Evolutionary conservation across 345 rosid genomes (phyloP), one percentile per base, ranked within the genome.

Genomic region (Adansonia digitata): DNA sequence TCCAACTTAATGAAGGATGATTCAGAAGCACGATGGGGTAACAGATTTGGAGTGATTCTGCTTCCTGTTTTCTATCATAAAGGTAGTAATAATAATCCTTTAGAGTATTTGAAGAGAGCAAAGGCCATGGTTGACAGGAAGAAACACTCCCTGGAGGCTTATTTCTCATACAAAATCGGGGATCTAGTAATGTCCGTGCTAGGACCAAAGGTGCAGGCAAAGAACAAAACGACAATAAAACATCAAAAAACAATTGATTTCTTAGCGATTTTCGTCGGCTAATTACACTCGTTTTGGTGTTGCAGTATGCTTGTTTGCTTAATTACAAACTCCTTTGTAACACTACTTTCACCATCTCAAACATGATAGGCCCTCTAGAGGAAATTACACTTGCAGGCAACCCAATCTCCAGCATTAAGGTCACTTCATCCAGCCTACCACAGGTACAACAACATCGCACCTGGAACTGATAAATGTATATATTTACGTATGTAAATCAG

Each of bases 341-440:
- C 65, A 80, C 89, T 0, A 85, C 82, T 13, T 87, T 88, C 75
- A 85, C 89, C 2, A 71, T 90, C 72, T 90, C 92, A 0, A 87
- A 88, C 18, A 40, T 90, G 60, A 45, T 86, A 2, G 95, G 92
- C 17, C 92, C 92, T 0, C 61, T 35, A 51, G 88, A 87, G 77
- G 82, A 83, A 77, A 82, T 87, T 26, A 76, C 88, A 1, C 20
- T 82, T 26, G 83, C 75, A 2, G 90, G 82, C 72, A 85, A 84
- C 51, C 90, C 89, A 0, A 17, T 88, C 31, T 78, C 85, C 2
- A 84, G 77, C 76, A 40, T 88, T 7, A 79, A 87, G 73, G 89
- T 57, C 5, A 81, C 34, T 40, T 64, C 86, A 6, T 78, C 84
- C 1, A 80, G 87, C 73, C 22, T 86, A 37, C 86, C 93, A 14